Base-by-base conservation (phyloP, 2,329 filamentous ascomycete species). In the Ophiostoma sp. region DNA sequence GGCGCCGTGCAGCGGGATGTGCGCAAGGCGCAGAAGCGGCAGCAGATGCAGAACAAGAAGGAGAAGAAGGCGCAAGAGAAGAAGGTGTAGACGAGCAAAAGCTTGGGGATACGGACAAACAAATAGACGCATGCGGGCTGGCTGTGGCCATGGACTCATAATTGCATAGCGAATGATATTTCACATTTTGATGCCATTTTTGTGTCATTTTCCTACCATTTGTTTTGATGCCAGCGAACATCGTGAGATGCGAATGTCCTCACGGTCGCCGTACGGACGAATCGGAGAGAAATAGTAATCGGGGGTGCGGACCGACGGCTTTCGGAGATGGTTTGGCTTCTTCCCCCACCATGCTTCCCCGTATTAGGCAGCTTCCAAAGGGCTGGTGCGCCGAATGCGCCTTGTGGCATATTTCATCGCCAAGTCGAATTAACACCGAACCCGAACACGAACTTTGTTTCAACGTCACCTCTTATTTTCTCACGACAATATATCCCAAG, bases 1-100 rank as follows among this genome's bases (percentile, higher is more conserved):
- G 87, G 86, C 42, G 86, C 82, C 70, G 76, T 88, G 33, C 86
- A 87, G 76, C 87, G 88, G 79, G 84, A 85, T 68, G 81, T 85
- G 3, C 84, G 88, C 22, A 89, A 88, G 76, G 84, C 86, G 78
- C 84, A 89, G 79, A 89, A 88, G 80, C 83, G 87, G 70, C 85
- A 88, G 75, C 79, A 84, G 77, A 80, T 69, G 66, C 42, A 57
- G 50, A 55, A 36, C n/a, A 70, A 70, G 12, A 59, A 70, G 50
- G 50, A 25, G 25, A 70, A 59, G 22, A 70, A 70, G 68, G 25
- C 31, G n/a, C 31, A 55, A n/a, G 66, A 5, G 25, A 69, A 33
- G 42, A 33, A 50, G 25, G 36, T 11, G 11, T 28, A 17, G n/a
- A 15, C 8, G 15, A 3, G 36, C n/a, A 11, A n/a, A n/a, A n/a